A percentile compares a stretch with the other conserved stretches of the same genome.
Evolutionary conservation across 345 rosid genomes (phyloP).

Genomic region (Bruguiera gymnorhiza): DNA sequence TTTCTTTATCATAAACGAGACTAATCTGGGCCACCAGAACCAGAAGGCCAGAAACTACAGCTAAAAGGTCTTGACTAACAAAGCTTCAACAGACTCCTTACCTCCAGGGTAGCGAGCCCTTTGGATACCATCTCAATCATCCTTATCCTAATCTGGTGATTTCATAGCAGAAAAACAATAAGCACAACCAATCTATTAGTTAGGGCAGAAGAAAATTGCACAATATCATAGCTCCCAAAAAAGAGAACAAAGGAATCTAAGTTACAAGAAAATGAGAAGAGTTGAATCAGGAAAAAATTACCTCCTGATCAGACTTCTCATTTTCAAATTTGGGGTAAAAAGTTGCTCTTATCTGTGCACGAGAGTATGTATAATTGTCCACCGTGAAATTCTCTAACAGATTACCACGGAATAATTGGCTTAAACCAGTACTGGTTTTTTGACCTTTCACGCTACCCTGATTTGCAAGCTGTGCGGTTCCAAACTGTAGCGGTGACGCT

Average conservation of each 20-base stretch:
- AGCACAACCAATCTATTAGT: background rate
- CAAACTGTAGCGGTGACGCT: slow-evolving; percentile 14
- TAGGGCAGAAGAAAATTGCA: background rate
- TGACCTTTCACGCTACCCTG: slow-evolving; percentile 20
- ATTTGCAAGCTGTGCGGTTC: slow-evolving; percentile 18
- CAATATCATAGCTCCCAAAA: background rate
- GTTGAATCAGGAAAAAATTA: slow-evolving; percentile 14
- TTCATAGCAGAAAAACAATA: slow-evolving; percentile 10
- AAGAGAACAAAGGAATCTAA: background rate
- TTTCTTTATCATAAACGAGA: background rate
- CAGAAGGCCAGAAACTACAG: background rate
- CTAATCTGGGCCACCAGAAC: background rate
- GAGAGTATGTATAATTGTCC: slow-evolving; percentile 58
- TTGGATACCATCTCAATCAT: slow-evolving; percentile 90
- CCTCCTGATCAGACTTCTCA: slow-evolving; percentile 99
- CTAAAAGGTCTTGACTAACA: background rate
- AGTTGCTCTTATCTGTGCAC: slow-evolving; percentile 85
- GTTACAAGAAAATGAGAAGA: background rate
- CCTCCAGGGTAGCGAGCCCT: slow-evolving; percentile 87
- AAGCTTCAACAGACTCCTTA: slow-evolving; percentile 20
- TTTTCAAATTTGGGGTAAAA: slow-evolving; percentile 98
- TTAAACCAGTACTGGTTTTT: slow-evolving; percentile 34
- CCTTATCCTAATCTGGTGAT: slow-evolving; percentile 64
- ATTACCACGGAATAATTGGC: slow-evolving; percentile 43
- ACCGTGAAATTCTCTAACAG: slow-evolving; percentile 57